phyloP scores from a whole-genome alignment of 2,329 filamentous ascomycete genomes.

The Fonsecaea multimorphosa region DNA sequence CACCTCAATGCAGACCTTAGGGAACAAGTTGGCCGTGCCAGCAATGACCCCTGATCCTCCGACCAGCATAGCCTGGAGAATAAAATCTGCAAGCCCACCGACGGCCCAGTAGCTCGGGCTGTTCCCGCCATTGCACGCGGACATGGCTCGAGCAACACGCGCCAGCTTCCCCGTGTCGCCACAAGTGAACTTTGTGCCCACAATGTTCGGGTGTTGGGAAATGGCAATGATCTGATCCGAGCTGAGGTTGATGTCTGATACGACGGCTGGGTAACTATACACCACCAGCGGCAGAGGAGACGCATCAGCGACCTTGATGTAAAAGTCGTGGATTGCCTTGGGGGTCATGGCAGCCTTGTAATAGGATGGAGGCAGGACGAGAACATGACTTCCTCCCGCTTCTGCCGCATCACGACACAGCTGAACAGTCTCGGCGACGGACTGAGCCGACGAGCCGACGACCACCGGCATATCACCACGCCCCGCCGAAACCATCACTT shows the following conservation, averaged over 20 bases:
- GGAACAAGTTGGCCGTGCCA: too few species aligned
- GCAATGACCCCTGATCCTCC: too few species aligned
- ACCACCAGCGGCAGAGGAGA: not conserved
- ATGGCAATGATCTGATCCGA: not conserved
- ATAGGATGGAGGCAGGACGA: not conserved
- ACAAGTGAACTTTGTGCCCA: not conserved
- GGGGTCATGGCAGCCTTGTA: not conserved
- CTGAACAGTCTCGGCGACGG: too few species aligned
- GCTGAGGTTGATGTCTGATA: not conserved
- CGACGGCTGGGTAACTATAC: not conserved
- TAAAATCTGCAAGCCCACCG: too few species aligned
- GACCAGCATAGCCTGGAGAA: too few species aligned
- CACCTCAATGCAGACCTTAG: too few species aligned
- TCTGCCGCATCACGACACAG: too few species aligned
- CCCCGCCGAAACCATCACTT: not conserved
- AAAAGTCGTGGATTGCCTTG: not conserved
- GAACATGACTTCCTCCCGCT: not conserved
- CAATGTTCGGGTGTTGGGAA: not conserved
- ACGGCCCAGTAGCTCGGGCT: too few species aligned
- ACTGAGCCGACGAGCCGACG: too few species aligned
- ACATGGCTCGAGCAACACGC: too few species aligned
- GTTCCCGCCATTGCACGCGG: too few species aligned
- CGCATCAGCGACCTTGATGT: not conserved
- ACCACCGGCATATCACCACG: not conserved
- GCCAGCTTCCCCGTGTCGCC: not conserved